A percentile compares a stretch with the other conserved stretches of the same genome.
phyloP scores from a whole-genome alignment of 805 yeast genomes.

The Saccharomycopsis fermentans region DNA sequence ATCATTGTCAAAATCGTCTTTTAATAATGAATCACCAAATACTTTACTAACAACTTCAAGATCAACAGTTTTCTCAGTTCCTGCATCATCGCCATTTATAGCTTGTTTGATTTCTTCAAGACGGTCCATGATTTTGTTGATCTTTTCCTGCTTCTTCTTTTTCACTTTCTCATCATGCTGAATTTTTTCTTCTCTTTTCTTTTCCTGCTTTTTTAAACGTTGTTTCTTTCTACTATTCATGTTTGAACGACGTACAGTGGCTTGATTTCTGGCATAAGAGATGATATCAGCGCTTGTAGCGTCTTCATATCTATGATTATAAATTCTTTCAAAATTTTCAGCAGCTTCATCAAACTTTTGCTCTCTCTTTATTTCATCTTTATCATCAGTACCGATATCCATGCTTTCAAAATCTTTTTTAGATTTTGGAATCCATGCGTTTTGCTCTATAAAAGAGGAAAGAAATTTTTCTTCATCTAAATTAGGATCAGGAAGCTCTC shows the following conservation, averaged over 20 bases:
- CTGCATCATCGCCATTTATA: constrained; percentile 42
- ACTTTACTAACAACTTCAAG: constrained; percentile 53
- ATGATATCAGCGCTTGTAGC: constrained; percentile 84
- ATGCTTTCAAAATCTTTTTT: constrained; percentile 47
- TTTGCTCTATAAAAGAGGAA: constrained; percentile 57
- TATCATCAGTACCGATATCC: constrained; percentile 24
- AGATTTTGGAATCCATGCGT: constrained; percentile 82
- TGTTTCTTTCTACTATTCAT: constrained; percentile 68
- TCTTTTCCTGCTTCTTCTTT: constrained; percentile 64
- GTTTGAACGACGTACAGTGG: constrained; percentile 76
- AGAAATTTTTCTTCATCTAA: constrained; percentile 60
- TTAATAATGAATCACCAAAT: constrained; percentile 66
- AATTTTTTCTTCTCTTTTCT: constrained; percentile 38
- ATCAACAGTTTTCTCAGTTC: constrained; percentile 24
- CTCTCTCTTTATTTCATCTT: constrained; percentile 51
- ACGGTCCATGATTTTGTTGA: constrained; percentile 68
- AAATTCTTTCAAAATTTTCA: constrained; percentile 83
- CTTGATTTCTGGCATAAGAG: constrained; percentile 90
- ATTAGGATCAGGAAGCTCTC: constrained; percentile 55
- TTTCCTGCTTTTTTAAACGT: constrained; percentile 60
- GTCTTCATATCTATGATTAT: constrained; percentile 91
- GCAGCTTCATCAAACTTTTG: constrained; percentile 88
- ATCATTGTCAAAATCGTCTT: constrained; percentile 79
- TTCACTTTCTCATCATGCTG: constrained; percentile 52
- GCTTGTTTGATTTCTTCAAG: constrained; percentile 54